A percentile compares a stretch with the other conserved stretches of the same genome.
Evolutionary conservation across 805 yeast species (phyloP).

Genomic region (Ogataea saltuana): DNA sequence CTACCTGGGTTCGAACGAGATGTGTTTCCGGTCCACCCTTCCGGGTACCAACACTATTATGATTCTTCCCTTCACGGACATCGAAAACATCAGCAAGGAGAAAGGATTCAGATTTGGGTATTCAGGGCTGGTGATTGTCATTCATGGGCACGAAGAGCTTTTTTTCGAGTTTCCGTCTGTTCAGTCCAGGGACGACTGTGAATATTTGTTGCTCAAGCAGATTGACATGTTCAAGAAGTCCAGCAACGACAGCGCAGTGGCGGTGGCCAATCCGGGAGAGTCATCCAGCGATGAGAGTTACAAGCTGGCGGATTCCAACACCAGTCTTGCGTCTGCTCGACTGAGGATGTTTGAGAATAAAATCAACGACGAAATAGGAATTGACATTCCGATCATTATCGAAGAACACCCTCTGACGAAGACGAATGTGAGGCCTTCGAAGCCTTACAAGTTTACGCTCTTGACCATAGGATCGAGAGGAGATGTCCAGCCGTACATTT

Average conservation of each 20-base stretch:
- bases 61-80: constrained; percentile 75
- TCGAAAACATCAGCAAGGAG: constrained; percentile 68
- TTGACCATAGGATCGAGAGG: constrained; percentile 95
- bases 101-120: constrained; percentile 70
- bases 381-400: constrained; percentile 66
- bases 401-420: constrained; percentile 56
- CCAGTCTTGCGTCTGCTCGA: constrained; percentile 53
- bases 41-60: constrained; percentile 79
- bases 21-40: constrained; percentile 80
- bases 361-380: constrained; percentile 57
- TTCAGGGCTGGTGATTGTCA: constrained; percentile 66
- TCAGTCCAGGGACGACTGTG: constrained; percentile 73
- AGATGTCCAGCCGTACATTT: constrained; percentile 95
- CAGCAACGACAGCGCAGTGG: constrained; percentile 9
- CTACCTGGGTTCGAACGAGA: constrained; percentile 62
- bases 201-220: constrained; percentile 49
- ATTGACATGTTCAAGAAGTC: constrained; percentile 43
- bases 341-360: constrained; percentile 67
- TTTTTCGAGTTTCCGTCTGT: constrained; percentile 72
- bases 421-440: constrained; percentile 49
- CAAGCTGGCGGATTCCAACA: constrained; percentile 33
- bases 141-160: constrained; percentile 75
- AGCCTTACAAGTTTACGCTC: constrained; percentile 59
- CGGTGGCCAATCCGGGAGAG: constrained; percentile 14
- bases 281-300: constrained; percentile 30